Evolutionary conservation across 768 basidiomycete genomes (phyloP).

Genomic region (Leccinum pellstonianum): DNA sequence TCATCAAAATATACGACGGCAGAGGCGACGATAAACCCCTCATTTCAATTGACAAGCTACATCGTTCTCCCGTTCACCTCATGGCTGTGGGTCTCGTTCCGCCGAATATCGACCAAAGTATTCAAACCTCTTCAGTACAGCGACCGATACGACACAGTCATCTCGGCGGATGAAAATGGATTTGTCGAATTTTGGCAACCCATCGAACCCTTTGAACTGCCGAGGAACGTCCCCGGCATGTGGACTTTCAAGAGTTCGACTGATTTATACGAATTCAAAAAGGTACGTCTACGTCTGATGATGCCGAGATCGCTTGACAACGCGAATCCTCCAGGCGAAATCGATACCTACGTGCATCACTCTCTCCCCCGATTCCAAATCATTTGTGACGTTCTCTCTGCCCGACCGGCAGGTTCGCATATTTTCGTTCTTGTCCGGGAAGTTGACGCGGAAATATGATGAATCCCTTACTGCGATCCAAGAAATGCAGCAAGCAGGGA

Average conservation of each 20-base stretch:
- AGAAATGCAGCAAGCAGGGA: constrained; percentile 99
- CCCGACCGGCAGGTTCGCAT: constrained; percentile 93
- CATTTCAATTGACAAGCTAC: constrained; percentile 72
- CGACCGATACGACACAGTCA: constrained; percentile 83
- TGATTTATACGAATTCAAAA: constrained; percentile 97
- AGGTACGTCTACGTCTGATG: constrained; percentile 47
- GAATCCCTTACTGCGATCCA: constrained; percentile 91
- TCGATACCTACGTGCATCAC: constrained; percentile 90
- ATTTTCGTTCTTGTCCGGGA: constrained; percentile 89
- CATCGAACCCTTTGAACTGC: constrained; percentile 80
- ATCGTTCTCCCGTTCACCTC: constrained; percentile 86
- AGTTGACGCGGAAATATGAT: constrained; percentile 90
- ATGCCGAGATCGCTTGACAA: constrained; percentile 1
- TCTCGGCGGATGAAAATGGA: constrained; percentile 92
- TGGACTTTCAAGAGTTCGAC: constrained; percentile 93
- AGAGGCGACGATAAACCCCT: constrained; percentile 81
- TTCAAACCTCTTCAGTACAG: constrained; percentile 62
- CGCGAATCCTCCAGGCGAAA: constrained; percentile 59
- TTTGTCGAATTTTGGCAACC: constrained; percentile 98
- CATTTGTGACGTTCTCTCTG: constrained; percentile 91
- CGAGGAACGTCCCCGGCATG: constrained; percentile 70
- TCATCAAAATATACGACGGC: constrained; percentile 89
- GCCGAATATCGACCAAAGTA: neutral
- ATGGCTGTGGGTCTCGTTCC: constrained; percentile 65
- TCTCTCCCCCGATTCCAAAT: constrained; percentile 83